Evolutionary conservation across 495 filamentous ascomycete species (phyloP), one percentile per base, ranked within the genome.

Genomic region (Penicilliopsis zonata): DNA sequence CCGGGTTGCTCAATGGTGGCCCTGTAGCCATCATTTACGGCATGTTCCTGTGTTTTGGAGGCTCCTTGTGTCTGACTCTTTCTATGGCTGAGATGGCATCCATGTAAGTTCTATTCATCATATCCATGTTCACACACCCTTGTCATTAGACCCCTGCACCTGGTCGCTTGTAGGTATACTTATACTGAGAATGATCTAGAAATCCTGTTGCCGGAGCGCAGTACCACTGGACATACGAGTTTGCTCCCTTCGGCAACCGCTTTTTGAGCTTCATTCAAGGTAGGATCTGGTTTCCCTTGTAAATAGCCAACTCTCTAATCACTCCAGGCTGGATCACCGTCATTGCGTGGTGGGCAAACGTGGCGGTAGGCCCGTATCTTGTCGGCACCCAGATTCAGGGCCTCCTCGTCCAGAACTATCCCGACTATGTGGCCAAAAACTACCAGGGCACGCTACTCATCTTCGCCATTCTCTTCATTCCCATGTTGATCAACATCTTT

Each of bases 191-290:
- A 24, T 10, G 15, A 16, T 14, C 18, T 10, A 49, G 47, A 44
- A 49, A 49, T 18, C 50, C 50, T n/a, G 52, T 49, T 4, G 34
- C 55, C 3, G 65, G 59, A 17, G 61, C 59, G 1, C 60, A 67
- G 38, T 67, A 65, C 26, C 63, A 67, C 34, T 67, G 63, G 62
- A 59, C 64, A 1, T 64, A 57, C 2, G 67, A 70, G 32, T 69
- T 70, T 30, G 47, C 63, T 0, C 55, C 59, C 1, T 50, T 43
- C 3, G 35, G 39, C 15, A 49, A 41, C 15, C 67, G 54, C 27
- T 58, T 58, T 24, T 37, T 69, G 3, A 65, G 59, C 25, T 71
- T 68, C 38, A 38, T 63, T 9, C 56, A 58, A 12, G 61, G 63
- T 50, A 28, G 9, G 31, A 9, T 34, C 18, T 34, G 9, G 5